Evolutionary conservation across 768 basidiomycete genomes (phyloP).

Genomic region (Boletus rufocinnamomeus): DNA sequence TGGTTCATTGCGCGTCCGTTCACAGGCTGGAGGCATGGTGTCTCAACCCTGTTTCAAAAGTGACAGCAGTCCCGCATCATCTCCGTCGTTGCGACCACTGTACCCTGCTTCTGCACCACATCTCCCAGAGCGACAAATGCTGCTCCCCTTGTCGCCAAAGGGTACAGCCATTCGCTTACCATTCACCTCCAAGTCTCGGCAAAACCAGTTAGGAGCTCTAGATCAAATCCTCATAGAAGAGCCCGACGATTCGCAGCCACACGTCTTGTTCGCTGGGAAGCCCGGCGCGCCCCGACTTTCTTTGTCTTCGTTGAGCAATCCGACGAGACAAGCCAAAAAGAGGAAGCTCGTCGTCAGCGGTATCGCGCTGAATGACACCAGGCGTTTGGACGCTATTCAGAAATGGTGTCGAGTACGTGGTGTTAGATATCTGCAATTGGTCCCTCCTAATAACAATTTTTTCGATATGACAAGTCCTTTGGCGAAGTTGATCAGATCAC

Average conservation of each 20-base stretch:
- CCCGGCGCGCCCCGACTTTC: constrained; percentile 30
- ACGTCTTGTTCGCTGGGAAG: constrained; percentile 32
- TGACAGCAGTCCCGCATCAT: constrained; percentile 26
- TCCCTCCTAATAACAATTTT: constrained; percentile 13
- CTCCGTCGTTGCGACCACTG: constrained; percentile 40
- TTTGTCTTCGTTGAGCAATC: constrained; percentile 36
- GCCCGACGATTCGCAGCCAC: constrained; percentile 30
- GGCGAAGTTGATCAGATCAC: constrained; percentile 74
- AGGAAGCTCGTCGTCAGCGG: constrained; percentile 73
- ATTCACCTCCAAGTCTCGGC: constrained; percentile 27
- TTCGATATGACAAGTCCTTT: constrained; percentile 52
- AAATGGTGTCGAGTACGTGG: constrained; percentile 73
- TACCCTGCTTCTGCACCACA: constrained; percentile 43
- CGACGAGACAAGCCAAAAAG: constrained; percentile 50
- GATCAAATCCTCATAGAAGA: constrained; percentile 32
- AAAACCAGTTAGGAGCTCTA: constrained; percentile 11
- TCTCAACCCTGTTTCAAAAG: constrained; percentile 38
- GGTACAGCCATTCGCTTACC: constrained; percentile 36
- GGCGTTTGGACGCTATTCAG: constrained; percentile 66
- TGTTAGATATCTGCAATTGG: background rate
- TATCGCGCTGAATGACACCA: constrained; percentile 57
- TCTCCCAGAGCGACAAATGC: constrained; percentile 39
- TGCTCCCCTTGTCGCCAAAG: constrained; percentile 33
- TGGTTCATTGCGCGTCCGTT: constrained; percentile 35
- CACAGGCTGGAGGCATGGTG: constrained; percentile 26